Base-by-base conservation (phyloP, 768 basidiomycete genomes). In the Lactarius indigo region DNA sequence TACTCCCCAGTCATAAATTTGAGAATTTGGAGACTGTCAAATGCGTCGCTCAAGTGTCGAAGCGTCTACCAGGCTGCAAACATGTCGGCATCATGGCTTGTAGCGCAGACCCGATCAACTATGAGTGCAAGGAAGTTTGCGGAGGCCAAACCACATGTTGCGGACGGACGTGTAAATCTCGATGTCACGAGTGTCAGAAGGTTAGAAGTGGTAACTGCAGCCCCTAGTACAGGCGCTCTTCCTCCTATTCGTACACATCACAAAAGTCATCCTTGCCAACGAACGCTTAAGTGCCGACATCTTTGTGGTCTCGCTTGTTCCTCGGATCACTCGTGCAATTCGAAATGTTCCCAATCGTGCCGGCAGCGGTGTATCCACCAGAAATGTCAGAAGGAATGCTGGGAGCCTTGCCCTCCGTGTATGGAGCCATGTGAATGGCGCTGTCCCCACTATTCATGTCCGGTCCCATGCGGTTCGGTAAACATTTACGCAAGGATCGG, bases 381-480 rank as follows among this genome's bases (percentile, higher is more conserved):
- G 8, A 64, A 66, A 42, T 78, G 78, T 57, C 61, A 65, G 9
- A 69, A 72, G 41, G 70, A 74, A 0, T 78, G 79, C 64, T 75
- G 72, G 9, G 72, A 69, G 9, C 71, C 74, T 15, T 78, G 77
- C 26, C 69, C 76, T 0, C 74, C 77, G 3, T 79, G 79, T 63
- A 73, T 75, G 71, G 74, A 77, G 54, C 71, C 74, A 10, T 80
- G 79, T 62, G 50, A 65, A 30, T 79, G 79, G 77, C 33, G 31
- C 7, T 80, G 79, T 66, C 57, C 67, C 18, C 79, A 80, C 63
- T 58, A 73, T 7, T 63, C 59, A 6, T 80, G 79, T 68, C 69
- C 73, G 2, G 73, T 80, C 1, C 70, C 75, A 0, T 80, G 79
- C 62, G 76, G 78, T 9, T 78, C 77, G 59, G 78, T 79, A 55